Conservation (phyloP, 495 filamentous ascomycete species). For the Barbatosphaeria neglecta region DNA sequence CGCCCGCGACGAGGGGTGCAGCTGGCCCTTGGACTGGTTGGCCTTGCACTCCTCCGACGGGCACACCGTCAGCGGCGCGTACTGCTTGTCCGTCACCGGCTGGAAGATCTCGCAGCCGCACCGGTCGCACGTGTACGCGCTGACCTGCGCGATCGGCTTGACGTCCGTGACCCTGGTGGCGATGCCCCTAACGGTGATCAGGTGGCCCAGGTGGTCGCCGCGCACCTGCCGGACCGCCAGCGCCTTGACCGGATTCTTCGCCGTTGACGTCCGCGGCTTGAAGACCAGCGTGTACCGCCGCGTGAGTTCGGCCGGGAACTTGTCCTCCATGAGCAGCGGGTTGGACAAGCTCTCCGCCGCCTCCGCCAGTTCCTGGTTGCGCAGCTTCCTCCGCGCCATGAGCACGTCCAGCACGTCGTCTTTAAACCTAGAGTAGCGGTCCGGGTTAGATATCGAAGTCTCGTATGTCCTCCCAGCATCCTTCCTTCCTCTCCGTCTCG, state of each 20-base stretch:
- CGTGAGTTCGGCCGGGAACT: slow-evolving; percentile 86
- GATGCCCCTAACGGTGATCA: slow-evolving; percentile 93
- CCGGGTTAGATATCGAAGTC: slow-evolving; percentile 3
- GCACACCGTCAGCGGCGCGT: slow-evolving; percentile 72
- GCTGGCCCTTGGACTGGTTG: slow-evolving; percentile 85
- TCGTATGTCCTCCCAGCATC: slow-evolving; percentile 2
- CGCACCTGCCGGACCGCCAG: slow-evolving; percentile 86
- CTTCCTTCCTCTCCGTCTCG: too few relatives aligned
- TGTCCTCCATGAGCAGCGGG: slow-evolving; percentile 40
- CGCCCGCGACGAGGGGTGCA: slow-evolving; percentile 84
- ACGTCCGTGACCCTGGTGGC: slow-evolving; percentile 93
- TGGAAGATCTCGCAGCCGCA: slow-evolving; percentile 98
- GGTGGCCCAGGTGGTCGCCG: slow-evolving; percentile 79
- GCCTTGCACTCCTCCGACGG: slow-evolving; percentile 75
- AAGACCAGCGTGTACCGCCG: slow-evolving; percentile 91
- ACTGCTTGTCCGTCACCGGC: slow-evolving; percentile 84
- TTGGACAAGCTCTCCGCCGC: slow-evolving; percentile 58
- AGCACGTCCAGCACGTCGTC: slow-evolving; percentile 96
- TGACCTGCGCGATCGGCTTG: slow-evolving; percentile 92
- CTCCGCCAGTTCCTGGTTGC: slow-evolving; percentile 64
- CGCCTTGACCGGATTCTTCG: slow-evolving; percentile 65
- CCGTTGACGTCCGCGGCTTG: slow-evolving; percentile 70
- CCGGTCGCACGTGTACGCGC: slow-evolving; percentile 92
- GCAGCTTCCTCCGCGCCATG: slow-evolving; percentile 77
- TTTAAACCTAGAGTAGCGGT: slow-evolving; percentile 54